Evolutionary conservation across 2,329 filamentous ascomycete genomes (phyloP), one percentile per base, ranked within the genome.

Genomic region (Fusarium nelsonii): DNA sequence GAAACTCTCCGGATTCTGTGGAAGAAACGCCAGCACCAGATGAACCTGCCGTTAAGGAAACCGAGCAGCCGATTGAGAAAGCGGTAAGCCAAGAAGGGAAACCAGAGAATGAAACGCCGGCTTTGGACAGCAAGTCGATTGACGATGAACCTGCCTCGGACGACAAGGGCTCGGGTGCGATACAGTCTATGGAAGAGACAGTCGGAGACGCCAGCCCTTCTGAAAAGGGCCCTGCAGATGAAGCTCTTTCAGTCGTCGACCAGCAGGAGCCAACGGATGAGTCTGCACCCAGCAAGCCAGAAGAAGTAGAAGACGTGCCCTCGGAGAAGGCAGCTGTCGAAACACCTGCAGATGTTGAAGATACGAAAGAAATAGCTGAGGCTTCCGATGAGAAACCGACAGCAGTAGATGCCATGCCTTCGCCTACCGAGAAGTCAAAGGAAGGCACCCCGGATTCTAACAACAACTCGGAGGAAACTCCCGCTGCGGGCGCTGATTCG

Each of bases 391-490:
- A 61, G 18, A 50, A 64, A 55, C 39, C 43, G 15, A 36, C 41
- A 20, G 12, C 41, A n/a, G 32, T 32, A 20, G 58, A 59, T 10
- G 49, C 55, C 23, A 33, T 32, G n/a, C 36, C 54, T 45, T 20
- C 49, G 23, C 16, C 41, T 26, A 45, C 36, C 28, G 40, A n/a
- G 26, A 16, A 30, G 16, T 6, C 33, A 18, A 61, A 48, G 23
- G 48, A 57, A 28, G 54, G 61, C 11, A 34, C 44, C 20, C n/a
- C 16, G 33, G 23, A 36, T 36, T n/a, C 36, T 16, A 60, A 52
- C n/a, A 50, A 63, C 18, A 44, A 54, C 23, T 50, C 54, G 14
- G 51, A 65, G 26, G 59, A 63, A 51, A 43, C 11, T n/a, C 32
- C 14, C 44, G 18, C 16, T 36, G 33, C 16, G 37, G 36, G 14